Percentiles rank a stretch among this genome's conserved stretches.
phyloP scores from a whole-genome alignment of 2,329 filamentous ascomycete species.

The Cladosporium sp. region DNA sequence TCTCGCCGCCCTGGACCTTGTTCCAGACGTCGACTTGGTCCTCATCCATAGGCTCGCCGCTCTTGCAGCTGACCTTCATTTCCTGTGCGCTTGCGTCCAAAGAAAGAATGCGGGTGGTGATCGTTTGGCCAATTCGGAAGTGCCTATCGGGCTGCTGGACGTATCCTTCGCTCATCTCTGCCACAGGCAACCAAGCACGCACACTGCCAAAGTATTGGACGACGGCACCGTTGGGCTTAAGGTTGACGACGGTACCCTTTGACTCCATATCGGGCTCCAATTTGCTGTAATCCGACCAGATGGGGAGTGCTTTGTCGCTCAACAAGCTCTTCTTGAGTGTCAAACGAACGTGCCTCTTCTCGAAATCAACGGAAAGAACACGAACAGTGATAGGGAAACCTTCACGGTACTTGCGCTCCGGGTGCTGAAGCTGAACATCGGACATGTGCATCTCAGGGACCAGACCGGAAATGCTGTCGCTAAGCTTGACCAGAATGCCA shows the following conservation, averaged over 20 bases:
- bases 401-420: conserved; percentile 93
- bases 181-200: conserved; percentile 84
- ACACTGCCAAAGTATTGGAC: conserved; percentile 89
- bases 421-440: conserved; percentile 83
- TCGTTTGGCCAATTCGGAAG: conserved; percentile 86
- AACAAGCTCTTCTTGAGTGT: conserved; percentile 94
- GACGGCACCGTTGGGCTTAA: conserved; percentile 76
- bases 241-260: conserved; percentile 82
- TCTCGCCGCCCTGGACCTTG: conserved; percentile 69
- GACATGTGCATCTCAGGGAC: conserved; percentile 87
- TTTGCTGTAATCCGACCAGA: conserved; percentile 76
- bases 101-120: conserved; percentile 84
- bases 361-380: conserved; percentile 76
- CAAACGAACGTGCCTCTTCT: conserved; percentile 77
- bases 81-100: conserved; percentile 71
- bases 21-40: conserved; percentile 74
- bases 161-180: conserved; percentile 97
- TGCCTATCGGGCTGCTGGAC: conserved; percentile 87
- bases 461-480: conserved; percentile 85
- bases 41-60: conserved; percentile 75
- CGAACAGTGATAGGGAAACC: conserved; percentile 81
- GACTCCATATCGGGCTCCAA: conserved; percentile 74
- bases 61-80: conserved; percentile 90
- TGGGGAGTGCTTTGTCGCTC: conserved; percentile 69
- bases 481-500: conserved; percentile 79